Conservation (phyloP, 148 eudicot species). For the Rheum nobile region DNA sequence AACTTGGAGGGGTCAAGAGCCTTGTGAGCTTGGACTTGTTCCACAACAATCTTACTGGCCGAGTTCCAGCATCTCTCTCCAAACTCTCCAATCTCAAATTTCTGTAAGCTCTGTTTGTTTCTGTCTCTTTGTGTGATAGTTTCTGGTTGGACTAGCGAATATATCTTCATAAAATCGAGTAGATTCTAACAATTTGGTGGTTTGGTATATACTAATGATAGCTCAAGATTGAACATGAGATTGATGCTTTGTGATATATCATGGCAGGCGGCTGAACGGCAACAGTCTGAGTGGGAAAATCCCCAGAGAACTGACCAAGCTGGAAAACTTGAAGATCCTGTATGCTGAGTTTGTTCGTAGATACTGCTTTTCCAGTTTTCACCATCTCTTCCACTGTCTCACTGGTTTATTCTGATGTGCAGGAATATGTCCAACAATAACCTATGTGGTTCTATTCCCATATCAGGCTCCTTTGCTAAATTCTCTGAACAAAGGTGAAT, state of each 20-base stretch:
- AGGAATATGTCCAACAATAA: constrained; percentile 65
- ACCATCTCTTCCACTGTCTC: neutral
- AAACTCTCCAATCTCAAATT: constrained; percentile 57
- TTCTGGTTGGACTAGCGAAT: neutral
- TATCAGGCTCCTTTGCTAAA: constrained; percentile 59
- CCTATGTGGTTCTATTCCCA: constrained; percentile 70
- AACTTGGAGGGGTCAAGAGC: constrained; percentile 55
- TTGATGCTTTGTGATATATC: neutral
- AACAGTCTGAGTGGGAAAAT: constrained; percentile 57
- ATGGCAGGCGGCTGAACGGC: constrained; percentile 40
- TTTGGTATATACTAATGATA: no score
- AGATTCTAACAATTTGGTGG: no score
- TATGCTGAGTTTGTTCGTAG: constrained; percentile 11
- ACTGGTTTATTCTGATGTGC: constrained; percentile 7
- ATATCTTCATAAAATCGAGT: neutral
- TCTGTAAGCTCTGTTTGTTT: constrained; percentile 30
- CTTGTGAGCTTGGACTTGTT: constrained; percentile 71
- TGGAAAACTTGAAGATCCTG: constrained; percentile 52
- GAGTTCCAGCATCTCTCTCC: constrained; percentile 47
- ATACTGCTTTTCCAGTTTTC: neutral
- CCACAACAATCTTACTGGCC: constrained; percentile 61
- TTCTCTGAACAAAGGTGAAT: constrained; percentile 63
- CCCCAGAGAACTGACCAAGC: constrained; percentile 56
- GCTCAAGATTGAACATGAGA: neutral
- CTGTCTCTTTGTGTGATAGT: neutral